phyloP scores from a whole-genome alignment of 495 filamentous ascomycete genomes.

The Neurospora tetrasperma region DNA sequence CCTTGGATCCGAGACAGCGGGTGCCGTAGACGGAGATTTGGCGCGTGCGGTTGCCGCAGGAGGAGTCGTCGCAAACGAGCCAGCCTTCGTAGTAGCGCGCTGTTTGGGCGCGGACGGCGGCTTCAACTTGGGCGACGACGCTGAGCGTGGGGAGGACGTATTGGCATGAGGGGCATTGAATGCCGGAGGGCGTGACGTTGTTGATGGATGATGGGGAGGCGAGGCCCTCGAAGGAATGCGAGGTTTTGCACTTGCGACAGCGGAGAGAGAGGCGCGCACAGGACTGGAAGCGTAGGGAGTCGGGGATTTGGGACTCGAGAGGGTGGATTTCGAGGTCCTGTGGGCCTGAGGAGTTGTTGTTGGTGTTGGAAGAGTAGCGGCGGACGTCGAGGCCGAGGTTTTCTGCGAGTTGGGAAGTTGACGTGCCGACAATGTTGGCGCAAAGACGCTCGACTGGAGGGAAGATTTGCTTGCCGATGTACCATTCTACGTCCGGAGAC shows the following conservation, averaged over 20 bases:
- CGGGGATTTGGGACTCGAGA: constrained; percentile 87
- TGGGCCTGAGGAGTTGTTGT: constrained; percentile 31
- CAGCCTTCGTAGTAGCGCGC: constrained; percentile 84
- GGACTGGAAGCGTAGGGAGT: constrained; percentile 72
- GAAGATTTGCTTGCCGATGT: constrained; percentile 96
- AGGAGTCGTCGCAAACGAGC: constrained; percentile 80
- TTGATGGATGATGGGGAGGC: constrained; percentile 32
- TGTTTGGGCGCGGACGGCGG: constrained; percentile 64
- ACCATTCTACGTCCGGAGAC: constrained; percentile 87
- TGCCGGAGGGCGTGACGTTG: constrained; percentile 58
- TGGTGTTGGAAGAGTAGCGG: constrained; percentile 50
- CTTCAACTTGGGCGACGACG: constrained; percentile 77
- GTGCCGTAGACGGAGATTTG: constrained; percentile 89
- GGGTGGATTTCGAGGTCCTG: constrained; percentile 66
- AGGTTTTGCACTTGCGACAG: constrained; percentile 68
- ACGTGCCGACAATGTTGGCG: constrained; percentile 87
- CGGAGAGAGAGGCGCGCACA: constrained; percentile 63
- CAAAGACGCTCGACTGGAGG: constrained; percentile 97
- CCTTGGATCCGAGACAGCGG: constrained; percentile 77
- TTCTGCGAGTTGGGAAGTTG: constrained; percentile 77
- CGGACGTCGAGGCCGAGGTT: constrained; percentile 84
- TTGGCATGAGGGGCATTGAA: constrained; percentile 55
- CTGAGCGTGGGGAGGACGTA: constrained; percentile 57
- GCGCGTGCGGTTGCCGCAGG: constrained; percentile 77
- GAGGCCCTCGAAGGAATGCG: constrained; percentile 67